Percentiles rank a stretch among this genome's conserved stretches.
Conservation (phyloP, 1,284 basidiomycete genomes). For the Trichosporon sp. region DNA sequence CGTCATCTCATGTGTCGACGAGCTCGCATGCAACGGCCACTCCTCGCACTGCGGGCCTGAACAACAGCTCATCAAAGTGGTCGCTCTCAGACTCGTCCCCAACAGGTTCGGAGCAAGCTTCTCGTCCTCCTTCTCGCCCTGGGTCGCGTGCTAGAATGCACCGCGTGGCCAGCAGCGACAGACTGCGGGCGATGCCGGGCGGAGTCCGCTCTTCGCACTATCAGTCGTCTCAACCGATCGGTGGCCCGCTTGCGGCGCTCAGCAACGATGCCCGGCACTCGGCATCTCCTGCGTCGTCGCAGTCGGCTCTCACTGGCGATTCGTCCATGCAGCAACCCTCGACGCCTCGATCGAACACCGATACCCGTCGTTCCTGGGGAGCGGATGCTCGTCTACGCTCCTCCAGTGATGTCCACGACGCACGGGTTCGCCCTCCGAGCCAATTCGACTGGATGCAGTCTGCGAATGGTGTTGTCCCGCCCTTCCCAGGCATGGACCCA, state of each 20-base stretch:
- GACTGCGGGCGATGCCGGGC: conserved; percentile 6
- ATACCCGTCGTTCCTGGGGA: conserved; percentile 14
- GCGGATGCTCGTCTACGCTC: not conserved
- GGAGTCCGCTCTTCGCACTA: not conserved
- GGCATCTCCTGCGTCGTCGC: conserved; percentile 25
- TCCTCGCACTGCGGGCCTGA: not conserved
- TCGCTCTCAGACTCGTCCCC: conserved; percentile 14
- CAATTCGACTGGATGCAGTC: conserved; percentile 9
- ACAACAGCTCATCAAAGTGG: conserved; percentile 17
- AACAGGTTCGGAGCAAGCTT: conserved; percentile 2
- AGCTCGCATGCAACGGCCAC: conserved; percentile 5
- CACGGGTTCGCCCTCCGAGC: not conserved
- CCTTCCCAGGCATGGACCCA: conserved; percentile 5
- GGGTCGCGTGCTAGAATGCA: conserved; percentile 2
- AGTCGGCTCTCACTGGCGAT: conserved; percentile 24
- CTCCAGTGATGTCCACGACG: conserved; percentile 5
- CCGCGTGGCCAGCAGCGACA: not conserved
- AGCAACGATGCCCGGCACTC: conserved; percentile 7
- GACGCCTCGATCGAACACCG: conserved; percentile 20
- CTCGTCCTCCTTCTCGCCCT: conserved; percentile 6
- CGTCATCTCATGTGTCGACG: not conserved
- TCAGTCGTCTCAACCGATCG: conserved; percentile 8
- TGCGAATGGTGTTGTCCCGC: not conserved
- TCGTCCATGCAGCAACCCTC: conserved; percentile 20
- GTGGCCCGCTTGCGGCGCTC: conserved; percentile 1